Percentiles rank a stretch among this genome's conserved stretches.
Evolutionary conservation across 1,284 basidiomycete species (phyloP).

Genomic region (Bondarzewia mesenterica): DNA sequence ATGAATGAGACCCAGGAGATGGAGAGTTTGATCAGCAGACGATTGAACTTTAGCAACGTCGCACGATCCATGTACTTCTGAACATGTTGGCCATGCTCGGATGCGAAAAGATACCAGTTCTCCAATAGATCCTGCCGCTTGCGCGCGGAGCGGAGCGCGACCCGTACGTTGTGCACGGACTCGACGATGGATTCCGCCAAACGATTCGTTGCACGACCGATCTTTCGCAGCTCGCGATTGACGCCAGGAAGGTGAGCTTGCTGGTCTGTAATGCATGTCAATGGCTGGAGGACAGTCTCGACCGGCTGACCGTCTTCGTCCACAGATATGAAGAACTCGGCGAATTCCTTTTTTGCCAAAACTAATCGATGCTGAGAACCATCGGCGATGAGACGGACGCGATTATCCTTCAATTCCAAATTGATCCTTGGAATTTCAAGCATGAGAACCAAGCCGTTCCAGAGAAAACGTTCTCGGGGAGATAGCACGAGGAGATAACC

Average conservation of each 20-base stretch:
- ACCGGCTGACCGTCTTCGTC: conserved; percentile 54
- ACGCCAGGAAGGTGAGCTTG: conserved; percentile 90
- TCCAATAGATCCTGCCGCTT: conserved; percentile 86
- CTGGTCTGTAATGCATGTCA: conserved; percentile 68
- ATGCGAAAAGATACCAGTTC: conserved; percentile 96
- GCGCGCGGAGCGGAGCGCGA: conserved; percentile 50
- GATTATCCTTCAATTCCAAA: conserved; percentile 75
- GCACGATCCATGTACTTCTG: conserved; percentile 80
- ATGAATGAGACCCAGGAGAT: conserved; percentile 99
- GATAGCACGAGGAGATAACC: conserved; percentile 84
- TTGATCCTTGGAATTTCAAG: conserved; percentile 65
- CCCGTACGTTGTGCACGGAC: conserved; percentile 79
- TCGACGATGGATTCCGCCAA: conserved; percentile 91
- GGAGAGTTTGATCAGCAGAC: conserved; percentile 77
- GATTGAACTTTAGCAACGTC: conserved; percentile 71
- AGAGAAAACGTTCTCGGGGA: conserved; percentile 83
- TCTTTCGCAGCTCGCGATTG: conserved; percentile 87
- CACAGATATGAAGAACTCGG: conserved; percentile 51
- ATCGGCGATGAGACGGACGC: conserved; percentile 82
- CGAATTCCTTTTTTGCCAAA: conserved; percentile 75
- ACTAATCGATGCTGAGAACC: conserved; percentile 75
- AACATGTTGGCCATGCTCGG: conserved; percentile 86
- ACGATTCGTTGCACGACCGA: conserved; percentile 81
- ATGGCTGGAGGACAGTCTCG: conserved; percentile 34
- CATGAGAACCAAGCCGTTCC: conserved; percentile 87